Evolutionary conservation across 2,329 filamentous ascomycete species (phyloP).

Genomic region (Triangularia setosa): DNA sequence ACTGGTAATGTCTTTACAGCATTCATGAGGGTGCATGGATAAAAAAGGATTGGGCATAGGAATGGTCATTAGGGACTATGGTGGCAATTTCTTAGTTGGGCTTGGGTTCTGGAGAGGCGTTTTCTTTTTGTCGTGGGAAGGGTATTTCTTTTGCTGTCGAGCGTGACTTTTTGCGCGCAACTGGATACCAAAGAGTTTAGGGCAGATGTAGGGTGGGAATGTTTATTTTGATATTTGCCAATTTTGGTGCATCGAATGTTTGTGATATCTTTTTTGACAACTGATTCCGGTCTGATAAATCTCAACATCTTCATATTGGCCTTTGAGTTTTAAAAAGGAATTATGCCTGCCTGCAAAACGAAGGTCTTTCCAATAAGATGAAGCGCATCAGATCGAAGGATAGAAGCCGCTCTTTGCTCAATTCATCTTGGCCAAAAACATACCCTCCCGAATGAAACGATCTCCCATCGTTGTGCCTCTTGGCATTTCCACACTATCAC

Average conservation of each 20-base stretch:
- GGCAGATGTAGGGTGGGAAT: neutral
- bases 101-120: neutral
- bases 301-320: too few species aligned
- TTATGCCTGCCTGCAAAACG: too few species aligned
- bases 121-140: neutral
- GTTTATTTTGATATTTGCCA: neutral
- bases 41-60: neutral
- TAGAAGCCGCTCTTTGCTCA: too few species aligned
- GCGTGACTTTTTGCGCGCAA: neutral
- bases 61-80: neutral
- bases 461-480: too few species aligned
- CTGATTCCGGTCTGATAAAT: too few species aligned
- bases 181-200: neutral
- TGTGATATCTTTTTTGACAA: neutral
- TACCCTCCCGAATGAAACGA: too few species aligned
- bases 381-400: too few species aligned
- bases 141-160: neutral
- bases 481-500: too few species aligned
- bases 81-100: neutral
- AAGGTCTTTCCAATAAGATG: too few species aligned
- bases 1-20: neutral
- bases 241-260: neutral
- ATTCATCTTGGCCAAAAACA: too few species aligned
- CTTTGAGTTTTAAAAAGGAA: too few species aligned
- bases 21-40: neutral